phyloP scores from a whole-genome alignment of 1,284 basidiomycete genomes.

The Amylostereum chailletii region DNA sequence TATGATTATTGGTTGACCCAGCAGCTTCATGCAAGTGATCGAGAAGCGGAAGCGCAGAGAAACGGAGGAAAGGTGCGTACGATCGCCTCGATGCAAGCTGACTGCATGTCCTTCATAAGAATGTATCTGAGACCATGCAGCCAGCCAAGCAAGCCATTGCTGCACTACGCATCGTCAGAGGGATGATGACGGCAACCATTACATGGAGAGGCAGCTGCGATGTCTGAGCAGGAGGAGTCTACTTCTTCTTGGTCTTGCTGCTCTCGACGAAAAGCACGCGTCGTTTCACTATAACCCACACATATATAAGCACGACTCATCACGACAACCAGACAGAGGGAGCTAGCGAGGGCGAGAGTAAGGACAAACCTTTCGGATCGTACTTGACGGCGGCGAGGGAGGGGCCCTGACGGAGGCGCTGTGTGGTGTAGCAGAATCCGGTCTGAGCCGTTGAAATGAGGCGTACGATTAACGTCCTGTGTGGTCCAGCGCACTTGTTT shows the following conservation, averaged over 20 bases:
- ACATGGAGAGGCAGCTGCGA: neutral
- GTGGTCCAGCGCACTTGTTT: neutral
- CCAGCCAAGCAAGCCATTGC: too few species aligned
- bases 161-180: constrained; percentile 19
- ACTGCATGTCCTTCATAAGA: too few species aligned
- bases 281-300: constrained; percentile 44
- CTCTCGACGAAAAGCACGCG: constrained; percentile 76
- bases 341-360: too few species aligned
- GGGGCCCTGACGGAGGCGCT: constrained; percentile 60
- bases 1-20: too few species aligned
- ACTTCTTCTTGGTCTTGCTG: constrained; percentile 55
- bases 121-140: too few species aligned
- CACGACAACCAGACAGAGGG: neutral
- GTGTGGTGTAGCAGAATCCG: constrained; percentile 83
- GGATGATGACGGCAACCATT: constrained; percentile 5
- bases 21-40: too few species aligned
- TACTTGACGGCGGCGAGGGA: constrained; percentile 83
- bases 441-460: constrained; percentile 86
- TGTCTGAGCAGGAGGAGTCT: neutral
- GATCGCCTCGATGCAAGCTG: too few species aligned
- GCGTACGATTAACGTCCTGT: constrained; percentile 76
- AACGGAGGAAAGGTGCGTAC: too few species aligned
- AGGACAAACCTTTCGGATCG: constrained; percentile 68
- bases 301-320: neutral
- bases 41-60: too few species aligned